Evolutionary conservation across 768 basidiomycete species (phyloP).

Genomic region (Myochromella boudieri): DNA sequence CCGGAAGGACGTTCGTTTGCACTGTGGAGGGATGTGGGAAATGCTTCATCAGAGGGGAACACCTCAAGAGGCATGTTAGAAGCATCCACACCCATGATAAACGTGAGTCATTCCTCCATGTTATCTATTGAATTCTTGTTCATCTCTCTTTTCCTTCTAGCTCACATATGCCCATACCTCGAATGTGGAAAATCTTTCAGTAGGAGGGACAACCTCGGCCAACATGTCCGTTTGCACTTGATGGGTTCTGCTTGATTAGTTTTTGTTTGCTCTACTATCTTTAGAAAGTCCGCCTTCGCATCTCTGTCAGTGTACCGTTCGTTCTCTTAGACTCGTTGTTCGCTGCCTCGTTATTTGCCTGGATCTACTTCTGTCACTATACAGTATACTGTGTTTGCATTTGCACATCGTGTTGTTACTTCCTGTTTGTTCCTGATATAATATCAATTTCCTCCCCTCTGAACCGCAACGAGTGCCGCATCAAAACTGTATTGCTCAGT

Average conservation of each 20-base stretch:
- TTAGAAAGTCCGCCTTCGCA: no score
- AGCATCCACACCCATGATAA: slow-evolving; percentile 92
- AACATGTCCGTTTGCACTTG: slow-evolving; percentile 68
- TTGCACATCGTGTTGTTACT: not conserved
- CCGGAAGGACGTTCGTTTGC: slow-evolving; percentile 66
- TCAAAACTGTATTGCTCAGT: no score
- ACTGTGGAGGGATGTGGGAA: slow-evolving; percentile 83
- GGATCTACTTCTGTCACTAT: not conserved
- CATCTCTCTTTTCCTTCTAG: slow-evolving; percentile 33
- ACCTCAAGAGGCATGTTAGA: slow-evolving; percentile 85
- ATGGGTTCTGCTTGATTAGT: slow-evolving; percentile 17
- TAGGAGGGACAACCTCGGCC: slow-evolving; percentile 74
- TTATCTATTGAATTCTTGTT: slow-evolving; percentile 1
- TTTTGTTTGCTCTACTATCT: not conserved
- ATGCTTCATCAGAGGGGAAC: slow-evolving; percentile 86
- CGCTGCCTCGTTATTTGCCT: not conserved
- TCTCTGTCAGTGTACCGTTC: not conserved
- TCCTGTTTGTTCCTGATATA: not conserved
- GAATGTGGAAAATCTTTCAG: slow-evolving; percentile 73
- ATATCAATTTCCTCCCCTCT: no score
- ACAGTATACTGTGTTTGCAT: not conserved
- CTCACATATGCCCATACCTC: slow-evolving; percentile 59
- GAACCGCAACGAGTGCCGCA: no score
- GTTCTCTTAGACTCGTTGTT: no score
- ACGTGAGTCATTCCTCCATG: slow-evolving; percentile 53